Percentiles rank a stretch among this genome's conserved stretches.
phyloP scores from a whole-genome alignment of 164 flowering plant genomes.

The Houttuynia cordata region DNA sequence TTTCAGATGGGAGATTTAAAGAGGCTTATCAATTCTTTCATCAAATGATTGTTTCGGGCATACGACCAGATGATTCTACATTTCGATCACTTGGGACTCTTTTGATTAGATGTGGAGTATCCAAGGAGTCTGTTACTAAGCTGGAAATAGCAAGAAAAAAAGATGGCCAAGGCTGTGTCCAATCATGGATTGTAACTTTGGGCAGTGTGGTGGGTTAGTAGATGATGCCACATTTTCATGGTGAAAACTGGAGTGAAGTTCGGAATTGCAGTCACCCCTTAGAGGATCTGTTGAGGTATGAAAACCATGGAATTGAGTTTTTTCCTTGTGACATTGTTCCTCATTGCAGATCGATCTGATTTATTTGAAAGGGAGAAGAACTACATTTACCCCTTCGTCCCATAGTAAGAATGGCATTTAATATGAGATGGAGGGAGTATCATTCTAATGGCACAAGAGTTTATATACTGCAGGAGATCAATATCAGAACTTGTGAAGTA shows the following conservation, averaged over 20 bases:
- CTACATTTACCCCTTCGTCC: no score
- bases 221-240: not conserved
- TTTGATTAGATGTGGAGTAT: conserved; percentile 50
- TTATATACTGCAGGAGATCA: no score
- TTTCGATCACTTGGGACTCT: conserved; percentile 53
- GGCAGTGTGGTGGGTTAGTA: not conserved
- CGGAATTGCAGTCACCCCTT: not conserved
- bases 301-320: no score
- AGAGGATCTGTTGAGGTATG: not conserved
- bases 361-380: no score
- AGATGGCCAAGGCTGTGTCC: conserved; percentile 37
- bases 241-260: not conserved
- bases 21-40: conserved; percentile 51
- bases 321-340: not conserved
- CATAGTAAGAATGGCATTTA: no score
- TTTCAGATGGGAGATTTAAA: conserved; percentile 48
- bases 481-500: no score
- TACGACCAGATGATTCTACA: conserved; percentile 70
- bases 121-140: conserved; percentile 48
- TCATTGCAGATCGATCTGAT: no score
- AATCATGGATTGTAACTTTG: conserved; percentile 22
- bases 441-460: no score
- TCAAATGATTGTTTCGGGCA: conserved; percentile 41
- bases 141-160: conserved; percentile 43
- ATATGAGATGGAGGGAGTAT: no score